These are phyloP conservation scores for Rhododendron ovatum DNA, from an alignment of 148 eudicot genomes.

Conservation along the genomic window DNA sequence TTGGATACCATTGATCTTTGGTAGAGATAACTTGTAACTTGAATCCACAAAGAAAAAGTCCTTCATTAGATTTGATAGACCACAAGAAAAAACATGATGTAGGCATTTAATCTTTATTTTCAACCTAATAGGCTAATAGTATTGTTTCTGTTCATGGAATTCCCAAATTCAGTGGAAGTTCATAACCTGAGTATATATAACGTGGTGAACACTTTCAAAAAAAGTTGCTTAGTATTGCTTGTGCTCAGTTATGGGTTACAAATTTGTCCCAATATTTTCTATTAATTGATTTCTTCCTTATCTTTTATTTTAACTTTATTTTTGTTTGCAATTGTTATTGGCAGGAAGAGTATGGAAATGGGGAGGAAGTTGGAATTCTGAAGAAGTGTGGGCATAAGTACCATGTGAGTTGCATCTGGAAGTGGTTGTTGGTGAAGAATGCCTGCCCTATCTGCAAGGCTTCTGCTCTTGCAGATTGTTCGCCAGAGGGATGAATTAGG, in stretches of 20 bases:
- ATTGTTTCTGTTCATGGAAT: background rate
- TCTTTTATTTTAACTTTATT: background rate
- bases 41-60: background rate
- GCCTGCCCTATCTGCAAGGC: constrained; percentile 34
- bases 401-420: constrained; percentile 25
- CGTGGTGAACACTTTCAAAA: background rate
- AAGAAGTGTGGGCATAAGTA: constrained; percentile 28
- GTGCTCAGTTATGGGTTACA: background rate
- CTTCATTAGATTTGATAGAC: background rate
- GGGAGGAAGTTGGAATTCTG: constrained; percentile 15
- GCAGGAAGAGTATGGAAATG: constrained; percentile 21
- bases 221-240: background rate
- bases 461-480: constrained; percentile 10
- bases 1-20: background rate
- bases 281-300: background rate
- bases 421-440: constrained; percentile 31
- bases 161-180: background rate
- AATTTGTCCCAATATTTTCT: background rate
- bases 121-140: background rate
- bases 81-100: background rate
- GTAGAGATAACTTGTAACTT: background rate
- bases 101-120: background rate
- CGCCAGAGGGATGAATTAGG: background rate
- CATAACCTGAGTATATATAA: background rate
- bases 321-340: background rate